These are phyloP conservation scores for Fusarium kyushuense DNA, from an alignment of 2,329 filamentous ascomycete species.

Conservation along the genomic window DNA sequence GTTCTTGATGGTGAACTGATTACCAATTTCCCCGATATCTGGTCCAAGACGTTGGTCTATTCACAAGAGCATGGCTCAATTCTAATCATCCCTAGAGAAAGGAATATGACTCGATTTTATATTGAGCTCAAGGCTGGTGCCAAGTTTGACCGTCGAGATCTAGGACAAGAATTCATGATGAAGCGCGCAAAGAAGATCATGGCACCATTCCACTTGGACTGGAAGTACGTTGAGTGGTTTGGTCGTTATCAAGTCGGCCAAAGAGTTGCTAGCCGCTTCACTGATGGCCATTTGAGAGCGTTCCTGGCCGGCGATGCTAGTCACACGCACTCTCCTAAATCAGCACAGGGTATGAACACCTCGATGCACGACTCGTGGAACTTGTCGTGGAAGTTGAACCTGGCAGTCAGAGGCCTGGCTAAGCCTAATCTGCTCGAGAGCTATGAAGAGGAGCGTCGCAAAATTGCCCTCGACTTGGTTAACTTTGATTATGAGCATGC, in stretches of 20 bases:
- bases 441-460: constrained; percentile 73
- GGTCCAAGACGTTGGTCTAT: constrained; percentile 78
- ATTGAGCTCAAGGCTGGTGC: constrained; percentile 65
- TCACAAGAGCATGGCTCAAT: constrained; percentile 76
- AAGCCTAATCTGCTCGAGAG: constrained; percentile 67
- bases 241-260: constrained; percentile 78
- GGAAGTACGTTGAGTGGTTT: constrained; percentile 76
- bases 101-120: constrained; percentile 76
- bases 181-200: constrained; percentile 71
- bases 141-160: constrained; percentile 55
- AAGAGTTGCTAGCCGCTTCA: constrained; percentile 77
- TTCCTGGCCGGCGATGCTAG: constrained; percentile 78
- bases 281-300: constrained; percentile 69
- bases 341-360: constrained; percentile 76
- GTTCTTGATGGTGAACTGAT: constrained; percentile 78
- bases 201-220: constrained; percentile 67
- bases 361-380: constrained; percentile 73
- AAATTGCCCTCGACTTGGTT: constrained; percentile 69
- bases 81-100: constrained; percentile 79
- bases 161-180: constrained; percentile 77
- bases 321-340: constrained; percentile 79
- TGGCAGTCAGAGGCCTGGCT: constrained; percentile 67
- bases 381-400: constrained; percentile 64
- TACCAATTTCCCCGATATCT: constrained; percentile 80
- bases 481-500: constrained; percentile 70